Percentiles rank a stretch among this genome's conserved stretches.
Conservation (phyloP, 2,329 filamentous ascomycete genomes). For the Ophiosphaerella herpotricha region DNA sequence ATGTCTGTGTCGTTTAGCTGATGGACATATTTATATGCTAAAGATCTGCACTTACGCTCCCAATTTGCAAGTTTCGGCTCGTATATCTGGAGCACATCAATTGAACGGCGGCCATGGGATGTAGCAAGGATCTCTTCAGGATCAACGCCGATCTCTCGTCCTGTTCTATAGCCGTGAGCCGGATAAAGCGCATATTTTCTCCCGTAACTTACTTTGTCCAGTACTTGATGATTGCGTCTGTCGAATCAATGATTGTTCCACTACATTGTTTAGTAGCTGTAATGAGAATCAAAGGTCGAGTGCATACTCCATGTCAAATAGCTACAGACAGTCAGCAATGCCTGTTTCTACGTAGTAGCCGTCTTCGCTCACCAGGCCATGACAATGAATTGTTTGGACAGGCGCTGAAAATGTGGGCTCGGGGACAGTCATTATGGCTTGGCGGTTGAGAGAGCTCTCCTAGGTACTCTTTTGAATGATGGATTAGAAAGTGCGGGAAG, state of each 20-base stretch:
- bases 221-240: constrained; percentile 74
- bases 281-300: neutral
- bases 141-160: constrained; percentile 80
- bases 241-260: constrained; percentile 83
- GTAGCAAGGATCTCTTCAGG: constrained; percentile 85
- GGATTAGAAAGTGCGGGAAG: neutral
- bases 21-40: neutral
- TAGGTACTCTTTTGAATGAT: no score
- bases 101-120: constrained; percentile 87
- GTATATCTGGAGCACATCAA: constrained; percentile 80
- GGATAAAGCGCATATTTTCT: neutral
- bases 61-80: constrained; percentile 85
- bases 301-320: constrained; percentile 44
- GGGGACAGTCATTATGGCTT: constrained; percentile 31
- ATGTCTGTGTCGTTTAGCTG: constrained; percentile 63
- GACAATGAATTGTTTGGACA: constrained; percentile 46
- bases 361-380: constrained; percentile 47
- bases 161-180: constrained; percentile 61
- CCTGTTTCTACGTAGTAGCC: neutral
- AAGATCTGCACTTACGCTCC: neutral
- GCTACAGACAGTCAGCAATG: constrained; percentile 21
- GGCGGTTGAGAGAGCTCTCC: no score
- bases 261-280: constrained; percentile 42
- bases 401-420: constrained; percentile 49
- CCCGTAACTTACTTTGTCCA: constrained; percentile 67